Evolutionary conservation across 305 asterid genomes (phyloP), one percentile per base, ranked within the genome.

Genomic region (Fraxinus greggii): DNA sequence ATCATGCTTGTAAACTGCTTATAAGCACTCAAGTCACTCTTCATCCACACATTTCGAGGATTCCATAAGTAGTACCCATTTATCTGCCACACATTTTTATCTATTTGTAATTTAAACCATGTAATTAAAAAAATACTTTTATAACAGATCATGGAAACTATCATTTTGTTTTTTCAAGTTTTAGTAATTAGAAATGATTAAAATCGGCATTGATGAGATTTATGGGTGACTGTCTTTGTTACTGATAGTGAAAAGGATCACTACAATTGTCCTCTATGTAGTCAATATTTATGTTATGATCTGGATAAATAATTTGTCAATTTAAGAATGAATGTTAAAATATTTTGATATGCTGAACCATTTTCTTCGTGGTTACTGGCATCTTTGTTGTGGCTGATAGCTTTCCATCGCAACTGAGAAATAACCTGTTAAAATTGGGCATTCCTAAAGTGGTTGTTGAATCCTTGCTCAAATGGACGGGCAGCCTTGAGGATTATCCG

Each of bases 391-490:
- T 45, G 78, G 9, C 31, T 45, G 59, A 35, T 89, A 94, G 99
- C 82, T 91, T 95, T 86, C 88, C 83, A 40, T 89, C 92, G 29
- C 85, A 89, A 87, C 87, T 94, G 81, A 87, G 83, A 83, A 81
- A 82, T 85, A 87, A 92, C 54, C 86, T 95, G 76, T 70, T 88
- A 40, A 94, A 93, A 82, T 45, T 94, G 89, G 98, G 99, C 77
- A 80, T 94, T 77, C 93, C 99, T 1, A 80, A 86, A 80, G 94
- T 88, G 86, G 78, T 89, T 80, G 83, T 94, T 81, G 93, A 90
- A 59, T 85, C 91, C 81, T 75, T 94, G 85, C 84, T 87, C 81
- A 91, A 85, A 80, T 79, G 85, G 83, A 74, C 83, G 17, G 93
- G 92, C 40, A 89, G 88, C 75, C 76, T 78, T 82, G 88, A 84